phyloP scores from a whole-genome alignment of 192 early-diverging fungal genomes.

The Podila minutissima region DNA sequence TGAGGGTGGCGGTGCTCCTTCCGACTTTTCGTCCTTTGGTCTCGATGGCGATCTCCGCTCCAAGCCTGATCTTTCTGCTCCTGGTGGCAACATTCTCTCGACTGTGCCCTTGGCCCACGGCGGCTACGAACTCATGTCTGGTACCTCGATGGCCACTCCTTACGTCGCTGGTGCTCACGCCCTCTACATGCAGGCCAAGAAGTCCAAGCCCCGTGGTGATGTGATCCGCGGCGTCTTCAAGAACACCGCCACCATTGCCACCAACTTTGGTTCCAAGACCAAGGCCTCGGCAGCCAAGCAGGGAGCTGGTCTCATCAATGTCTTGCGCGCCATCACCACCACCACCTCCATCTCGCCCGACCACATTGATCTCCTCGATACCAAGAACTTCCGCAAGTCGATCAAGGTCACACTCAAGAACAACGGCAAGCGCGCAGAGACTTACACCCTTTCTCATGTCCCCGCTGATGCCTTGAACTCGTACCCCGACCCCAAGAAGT shows the following conservation, averaged over 20 bases:
- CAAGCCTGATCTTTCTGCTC: conserved; percentile 63
- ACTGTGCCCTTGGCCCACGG: conserved; percentile 56
- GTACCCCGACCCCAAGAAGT: conserved; percentile 13
- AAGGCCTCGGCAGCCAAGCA: conserved; percentile 47
- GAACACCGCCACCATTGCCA: conserved; percentile 27
- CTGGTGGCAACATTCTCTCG: conserved; percentile 68
- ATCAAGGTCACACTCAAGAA: conserved; percentile 54
- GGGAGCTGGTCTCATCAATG: conserved; percentile 66
- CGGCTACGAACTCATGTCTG: conserved; percentile 55
- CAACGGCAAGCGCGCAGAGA: conserved; percentile 34
- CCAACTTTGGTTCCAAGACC: conserved; percentile 26
- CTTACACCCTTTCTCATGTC: conserved; percentile 42
- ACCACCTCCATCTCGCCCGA: conserved; percentile 51
- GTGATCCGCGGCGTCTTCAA: conserved; percentile 29
- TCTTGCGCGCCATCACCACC: conserved; percentile 52
- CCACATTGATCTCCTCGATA: conserved; percentile 62
- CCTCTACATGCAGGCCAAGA: conserved; percentile 53
- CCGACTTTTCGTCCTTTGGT: conserved; percentile 72
- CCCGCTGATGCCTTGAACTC: conserved; percentile 37
- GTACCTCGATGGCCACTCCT: conserved; percentile 73
- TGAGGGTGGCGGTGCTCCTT: conserved; percentile 57
- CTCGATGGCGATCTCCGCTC: conserved; percentile 69
- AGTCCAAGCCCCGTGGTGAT: conserved; percentile 11
- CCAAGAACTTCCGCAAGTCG: conserved; percentile 32
- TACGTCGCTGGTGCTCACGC: conserved; percentile 61